phyloP scores from a whole-genome alignment of 768 basidiomycete genomes.

The Tephrocybe sp. region DNA sequence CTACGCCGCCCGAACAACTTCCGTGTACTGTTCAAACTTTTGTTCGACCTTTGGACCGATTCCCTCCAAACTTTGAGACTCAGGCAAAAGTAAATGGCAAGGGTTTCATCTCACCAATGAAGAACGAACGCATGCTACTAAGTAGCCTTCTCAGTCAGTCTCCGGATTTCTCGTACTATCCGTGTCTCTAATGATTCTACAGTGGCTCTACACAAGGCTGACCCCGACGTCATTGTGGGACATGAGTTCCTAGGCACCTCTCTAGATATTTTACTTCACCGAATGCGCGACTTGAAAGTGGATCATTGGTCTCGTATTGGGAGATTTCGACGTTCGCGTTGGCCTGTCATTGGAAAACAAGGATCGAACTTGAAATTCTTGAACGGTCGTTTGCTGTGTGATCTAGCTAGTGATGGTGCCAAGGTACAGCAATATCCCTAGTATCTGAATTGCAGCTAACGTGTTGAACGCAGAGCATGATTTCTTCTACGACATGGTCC shows the following conservation, averaged over 20 bases:
- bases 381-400: conserved; percentile 84
- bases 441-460: not conserved
- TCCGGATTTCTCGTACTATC: not conserved
- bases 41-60: conserved; percentile 84
- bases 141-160: conserved; percentile 71
- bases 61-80: conserved; percentile 81
- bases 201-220: conserved; percentile 80
- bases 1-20: conserved; percentile 84
- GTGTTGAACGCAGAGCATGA: conserved; percentile 71
- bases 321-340: conserved; percentile 79
- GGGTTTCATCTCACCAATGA: conserved; percentile 69
- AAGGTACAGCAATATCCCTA: conserved; percentile 51
- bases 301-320: conserved; percentile 96
- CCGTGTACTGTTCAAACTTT: conserved; percentile 84
- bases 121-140: conserved; percentile 83
- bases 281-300: conserved; percentile 86
- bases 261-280: conserved; percentile 85
- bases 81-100: conserved; percentile 61
- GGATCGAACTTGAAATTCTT: conserved; percentile 83
- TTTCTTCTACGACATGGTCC: conserved; percentile 97
- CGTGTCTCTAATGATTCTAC: conserved; percentile 2
- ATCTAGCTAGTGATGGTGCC: conserved; percentile 91
- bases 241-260: conserved; percentile 92
- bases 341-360: conserved; percentile 78
- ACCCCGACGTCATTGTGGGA: conserved; percentile 93